phyloP scores from a whole-genome alignment of 805 yeast species.

The Jamesozyma lodderae region DNA sequence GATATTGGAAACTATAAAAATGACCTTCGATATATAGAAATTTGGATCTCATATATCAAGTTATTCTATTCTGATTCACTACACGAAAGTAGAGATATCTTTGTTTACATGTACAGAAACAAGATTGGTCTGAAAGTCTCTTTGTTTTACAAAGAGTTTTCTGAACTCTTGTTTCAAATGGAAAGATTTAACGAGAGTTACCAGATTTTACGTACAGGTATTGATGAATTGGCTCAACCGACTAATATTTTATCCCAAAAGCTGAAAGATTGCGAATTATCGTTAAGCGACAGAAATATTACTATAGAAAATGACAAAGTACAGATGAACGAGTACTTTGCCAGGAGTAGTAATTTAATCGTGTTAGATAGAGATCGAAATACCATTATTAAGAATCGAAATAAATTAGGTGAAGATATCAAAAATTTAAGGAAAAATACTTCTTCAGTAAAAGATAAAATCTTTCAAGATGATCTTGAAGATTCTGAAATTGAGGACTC shows the following conservation, averaged over 20 bases:
- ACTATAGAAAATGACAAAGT: constrained; percentile 1
- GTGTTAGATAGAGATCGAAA: constrained; percentile 1
- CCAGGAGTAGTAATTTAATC: neutral
- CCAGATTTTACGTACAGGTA: constrained; percentile 18
- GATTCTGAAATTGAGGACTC: neutral
- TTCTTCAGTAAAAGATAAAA: neutral
- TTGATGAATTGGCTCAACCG: constrained; percentile 38
- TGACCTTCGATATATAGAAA: constrained; percentile 66
- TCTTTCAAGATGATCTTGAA: constrained; percentile 2
- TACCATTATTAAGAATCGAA: neutral
- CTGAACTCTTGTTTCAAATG: constrained; percentile 31
- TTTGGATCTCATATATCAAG: constrained; percentile 73
- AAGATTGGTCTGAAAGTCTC: constrained; percentile 63
- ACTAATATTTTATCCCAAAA: neutral
- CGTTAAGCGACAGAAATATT: constrained; percentile 10
- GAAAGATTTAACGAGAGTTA: constrained; percentile 16
- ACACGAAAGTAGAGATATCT: constrained; percentile 64
- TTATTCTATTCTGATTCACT: constrained; percentile 32
- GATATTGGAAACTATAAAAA: constrained; percentile 58
- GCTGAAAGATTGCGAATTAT: constrained; percentile 14
- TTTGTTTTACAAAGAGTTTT: constrained; percentile 68
- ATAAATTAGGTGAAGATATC: neutral
- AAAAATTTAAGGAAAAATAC: neutral
- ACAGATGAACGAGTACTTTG: neutral
- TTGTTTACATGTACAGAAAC: constrained; percentile 59